Percentiles rank a stretch among this genome's conserved stretches.
Conservation (phyloP, 305 asterid species). For the Solanum hybrid region DNA sequence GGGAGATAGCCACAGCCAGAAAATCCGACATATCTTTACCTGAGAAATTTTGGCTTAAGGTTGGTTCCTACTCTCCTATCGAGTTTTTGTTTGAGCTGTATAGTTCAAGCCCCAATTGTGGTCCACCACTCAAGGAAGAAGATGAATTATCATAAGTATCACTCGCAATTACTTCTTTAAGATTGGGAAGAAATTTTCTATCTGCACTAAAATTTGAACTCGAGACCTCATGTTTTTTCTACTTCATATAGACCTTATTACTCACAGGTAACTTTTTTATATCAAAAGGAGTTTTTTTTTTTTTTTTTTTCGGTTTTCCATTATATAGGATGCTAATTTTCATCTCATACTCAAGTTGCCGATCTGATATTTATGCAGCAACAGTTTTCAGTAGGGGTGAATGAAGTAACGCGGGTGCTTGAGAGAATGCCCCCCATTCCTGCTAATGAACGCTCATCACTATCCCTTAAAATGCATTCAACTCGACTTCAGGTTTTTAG, state of each 20-base stretch:
- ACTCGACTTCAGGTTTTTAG: constrained; percentile 53
- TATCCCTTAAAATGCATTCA: constrained; percentile 14
- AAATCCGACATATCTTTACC: constrained; percentile 34
- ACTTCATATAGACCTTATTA: not conserved
- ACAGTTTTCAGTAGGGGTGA: constrained; percentile 79
- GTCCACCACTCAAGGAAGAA: not conserved
- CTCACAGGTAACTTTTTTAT: not conserved
- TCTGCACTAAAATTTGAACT: not conserved
- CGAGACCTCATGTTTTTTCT: not conserved
- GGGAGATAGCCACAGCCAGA: constrained; percentile 57
- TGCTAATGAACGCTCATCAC: constrained; percentile 5
- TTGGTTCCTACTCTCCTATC: constrained; percentile 4
- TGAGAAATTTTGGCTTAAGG: constrained; percentile 72
- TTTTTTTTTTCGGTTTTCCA: not conserved
- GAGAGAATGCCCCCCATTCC: constrained; percentile 53
- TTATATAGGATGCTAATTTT: not conserved
- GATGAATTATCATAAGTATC: not conserved
- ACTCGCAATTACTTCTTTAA: not conserved
- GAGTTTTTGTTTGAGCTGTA: not conserved
- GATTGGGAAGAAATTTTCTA: not conserved
- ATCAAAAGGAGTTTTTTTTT: not conserved
- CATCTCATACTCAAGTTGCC: not conserved
- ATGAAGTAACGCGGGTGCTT: constrained; percentile 79
- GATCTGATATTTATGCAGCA: constrained; percentile 28
- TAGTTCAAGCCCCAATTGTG: not conserved